Conservation (phyloP, 768 basidiomycete species). For the Epithele typhae region DNA sequence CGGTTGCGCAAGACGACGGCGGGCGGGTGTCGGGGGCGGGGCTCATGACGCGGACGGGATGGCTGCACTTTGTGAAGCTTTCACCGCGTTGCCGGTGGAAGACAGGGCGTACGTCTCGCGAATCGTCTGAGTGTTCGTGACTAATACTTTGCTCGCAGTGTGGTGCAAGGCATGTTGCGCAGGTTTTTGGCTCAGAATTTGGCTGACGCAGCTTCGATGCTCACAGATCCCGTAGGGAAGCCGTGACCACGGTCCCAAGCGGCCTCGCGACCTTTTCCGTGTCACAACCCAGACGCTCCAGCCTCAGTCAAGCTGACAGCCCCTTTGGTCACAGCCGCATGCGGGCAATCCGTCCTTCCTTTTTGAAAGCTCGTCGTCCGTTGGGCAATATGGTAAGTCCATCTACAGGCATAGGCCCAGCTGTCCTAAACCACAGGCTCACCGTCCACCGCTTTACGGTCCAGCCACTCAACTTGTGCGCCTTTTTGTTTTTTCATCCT, state of each 20-base stretch:
- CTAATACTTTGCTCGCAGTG: neutral
- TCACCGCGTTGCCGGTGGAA: conserved; percentile 26
- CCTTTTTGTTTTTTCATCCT: conserved; percentile 15
- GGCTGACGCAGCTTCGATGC: no score
- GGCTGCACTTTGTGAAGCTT: conserved; percentile 30
- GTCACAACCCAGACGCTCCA: neutral
- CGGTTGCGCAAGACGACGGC: conserved; percentile 61
- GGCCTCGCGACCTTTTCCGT: conserved; percentile 2
- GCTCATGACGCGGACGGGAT: conserved; percentile 17
- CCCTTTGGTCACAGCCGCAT: conserved; percentile 9
- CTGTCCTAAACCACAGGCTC: no score
- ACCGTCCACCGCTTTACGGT: neutral
- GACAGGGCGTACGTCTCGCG: conserved; percentile 34
- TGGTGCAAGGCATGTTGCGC: no score
- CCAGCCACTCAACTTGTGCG: conserved; percentile 14
- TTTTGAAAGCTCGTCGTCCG: conserved; percentile 23
- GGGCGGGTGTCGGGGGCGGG: conserved; percentile 67
- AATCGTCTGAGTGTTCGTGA: neutral
- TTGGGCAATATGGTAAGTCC: conserved; percentile 26
- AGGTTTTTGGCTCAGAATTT: no score
- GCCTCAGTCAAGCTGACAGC: conserved; percentile 1
- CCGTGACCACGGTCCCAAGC: conserved; percentile 5
- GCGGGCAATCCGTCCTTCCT: conserved; percentile 19
- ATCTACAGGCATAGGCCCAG: neutral
- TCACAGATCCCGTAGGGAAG: conserved; percentile 4